These are phyloP conservation scores for Balamuthia mandrillaris DNA, from an alignment of 208 protist genomes.

Conservation along the genomic window DNA sequence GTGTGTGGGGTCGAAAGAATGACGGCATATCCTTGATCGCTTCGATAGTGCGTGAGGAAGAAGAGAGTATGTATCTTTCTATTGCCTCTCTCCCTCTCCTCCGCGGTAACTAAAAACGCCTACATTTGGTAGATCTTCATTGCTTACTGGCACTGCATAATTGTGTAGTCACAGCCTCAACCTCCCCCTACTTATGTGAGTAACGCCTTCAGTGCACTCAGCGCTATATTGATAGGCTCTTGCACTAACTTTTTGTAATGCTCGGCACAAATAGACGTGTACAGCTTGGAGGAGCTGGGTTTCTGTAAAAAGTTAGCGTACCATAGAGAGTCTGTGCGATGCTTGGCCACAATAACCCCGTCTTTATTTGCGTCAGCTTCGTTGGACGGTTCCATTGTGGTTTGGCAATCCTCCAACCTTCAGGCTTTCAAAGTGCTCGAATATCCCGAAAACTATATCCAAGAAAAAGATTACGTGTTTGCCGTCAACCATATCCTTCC, in stretches of 20 bases:
- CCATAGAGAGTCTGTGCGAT: slow-evolving; percentile 30
- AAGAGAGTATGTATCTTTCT: slow-evolving; percentile 21
- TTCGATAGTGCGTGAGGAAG: slow-evolving; percentile 15
- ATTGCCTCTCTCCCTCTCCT: neutral
- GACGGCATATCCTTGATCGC: no score
- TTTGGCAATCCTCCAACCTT: neutral
- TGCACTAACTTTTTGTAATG: neutral
- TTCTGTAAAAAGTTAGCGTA: neutral
- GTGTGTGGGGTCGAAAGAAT: slow-evolving; percentile 15
- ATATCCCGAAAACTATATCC: neutral
- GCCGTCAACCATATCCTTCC: neutral
- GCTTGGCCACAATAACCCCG: neutral
- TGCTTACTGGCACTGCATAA: neutral
- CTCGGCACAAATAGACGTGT: neutral
- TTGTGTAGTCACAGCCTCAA: slow-evolving; percentile 10
- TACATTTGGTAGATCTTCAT: slow-evolving; percentile 1
- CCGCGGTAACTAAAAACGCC: no score
- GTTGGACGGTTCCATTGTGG: neutral
- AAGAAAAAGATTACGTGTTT: slow-evolving; percentile 15
- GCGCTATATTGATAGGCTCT: neutral
- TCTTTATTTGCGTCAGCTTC: slow-evolving; percentile 10
- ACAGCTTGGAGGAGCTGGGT: neutral
- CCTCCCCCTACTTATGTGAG: slow-evolving; percentile 18
- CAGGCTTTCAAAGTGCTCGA: neutral
- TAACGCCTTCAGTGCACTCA: neutral